Evolutionary conservation across 202 grass and related monocot species (phyloP).

Genomic region (Zizania palustris): DNA sequence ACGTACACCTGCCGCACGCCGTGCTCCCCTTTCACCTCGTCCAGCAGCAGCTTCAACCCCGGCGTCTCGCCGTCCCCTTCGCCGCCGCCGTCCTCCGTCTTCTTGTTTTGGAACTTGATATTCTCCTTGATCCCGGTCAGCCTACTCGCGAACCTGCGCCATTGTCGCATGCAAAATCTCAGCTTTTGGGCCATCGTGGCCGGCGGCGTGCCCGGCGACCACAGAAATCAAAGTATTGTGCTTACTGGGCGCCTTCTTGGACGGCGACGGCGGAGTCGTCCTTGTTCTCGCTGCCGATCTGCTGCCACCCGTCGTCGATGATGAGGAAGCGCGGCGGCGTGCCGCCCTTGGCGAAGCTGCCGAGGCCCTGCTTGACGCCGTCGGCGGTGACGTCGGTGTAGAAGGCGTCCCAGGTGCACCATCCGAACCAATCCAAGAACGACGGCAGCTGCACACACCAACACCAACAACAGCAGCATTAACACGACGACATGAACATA

Average conservation of each 20-base stretch:
- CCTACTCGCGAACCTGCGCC: not conserved
- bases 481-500: not conserved
- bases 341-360: constrained; percentile 65
- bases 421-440: constrained; percentile 87
- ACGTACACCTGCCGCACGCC: constrained; percentile 60
- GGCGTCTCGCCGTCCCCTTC: not conserved
- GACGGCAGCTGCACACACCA: constrained; percentile 54
- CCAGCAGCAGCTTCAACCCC: constrained; percentile 65
- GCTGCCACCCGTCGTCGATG: constrained; percentile 91
- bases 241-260: constrained; percentile 80
- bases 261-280: constrained; percentile 37
- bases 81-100: not conserved
- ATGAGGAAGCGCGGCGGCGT: constrained; percentile 72
- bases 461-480: not conserved
- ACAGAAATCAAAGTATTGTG: no score
- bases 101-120: constrained; percentile 64
- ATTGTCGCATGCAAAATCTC: no score
- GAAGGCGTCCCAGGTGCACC: constrained; percentile 98
- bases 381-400: constrained; percentile 84
- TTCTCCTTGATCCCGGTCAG: constrained; percentile 87
- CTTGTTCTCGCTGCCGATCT: constrained; percentile 64
- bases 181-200: no score
- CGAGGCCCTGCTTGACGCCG: constrained; percentile 63
- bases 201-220: no score
- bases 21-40: constrained; percentile 46